Evolutionary conservation across 305 asterid species (phyloP).

Genomic region (Nicotiana rustica): DNA sequence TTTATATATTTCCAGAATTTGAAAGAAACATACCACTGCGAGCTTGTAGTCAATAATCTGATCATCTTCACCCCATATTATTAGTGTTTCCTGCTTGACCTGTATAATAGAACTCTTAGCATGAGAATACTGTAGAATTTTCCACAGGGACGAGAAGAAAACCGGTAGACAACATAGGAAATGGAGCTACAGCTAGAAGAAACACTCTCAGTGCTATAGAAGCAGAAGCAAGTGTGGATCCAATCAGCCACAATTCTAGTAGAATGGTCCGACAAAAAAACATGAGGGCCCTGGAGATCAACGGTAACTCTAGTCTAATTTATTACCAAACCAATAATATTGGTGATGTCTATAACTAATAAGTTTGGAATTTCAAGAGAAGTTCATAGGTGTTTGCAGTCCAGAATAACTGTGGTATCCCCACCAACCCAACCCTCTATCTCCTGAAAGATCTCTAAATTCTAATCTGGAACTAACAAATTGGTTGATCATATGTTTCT

Average conservation of each 20-base stretch:
- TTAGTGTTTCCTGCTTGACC: slow-evolving; percentile 72
- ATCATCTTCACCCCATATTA: slow-evolving; percentile 73
- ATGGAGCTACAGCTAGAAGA: neutral
- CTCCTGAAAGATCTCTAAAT: neutral
- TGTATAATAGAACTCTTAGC: slow-evolving; percentile 36
- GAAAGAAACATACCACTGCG: slow-evolving; percentile 58
- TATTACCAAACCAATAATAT: neutral
- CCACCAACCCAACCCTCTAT: neutral
- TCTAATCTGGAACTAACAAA: neutral
- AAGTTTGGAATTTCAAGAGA: neutral
- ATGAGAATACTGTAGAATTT: neutral
- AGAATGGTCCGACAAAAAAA: neutral
- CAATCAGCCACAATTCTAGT: neutral
- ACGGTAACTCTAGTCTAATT: neutral
- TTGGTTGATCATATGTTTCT: neutral
- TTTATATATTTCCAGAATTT: neutral
- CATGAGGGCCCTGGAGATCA: neutral
- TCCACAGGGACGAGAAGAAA: neutral
- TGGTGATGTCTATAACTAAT: neutral
- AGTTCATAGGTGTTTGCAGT: neutral
- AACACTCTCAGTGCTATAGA: neutral
- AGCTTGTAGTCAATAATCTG: slow-evolving; percentile 59
- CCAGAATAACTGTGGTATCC: neutral
- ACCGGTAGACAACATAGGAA: neutral
- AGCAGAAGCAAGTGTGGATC: neutral